phyloP scores from a whole-genome alignment of 148 eudicot genomes.

The Spergularia bocconei region DNA sequence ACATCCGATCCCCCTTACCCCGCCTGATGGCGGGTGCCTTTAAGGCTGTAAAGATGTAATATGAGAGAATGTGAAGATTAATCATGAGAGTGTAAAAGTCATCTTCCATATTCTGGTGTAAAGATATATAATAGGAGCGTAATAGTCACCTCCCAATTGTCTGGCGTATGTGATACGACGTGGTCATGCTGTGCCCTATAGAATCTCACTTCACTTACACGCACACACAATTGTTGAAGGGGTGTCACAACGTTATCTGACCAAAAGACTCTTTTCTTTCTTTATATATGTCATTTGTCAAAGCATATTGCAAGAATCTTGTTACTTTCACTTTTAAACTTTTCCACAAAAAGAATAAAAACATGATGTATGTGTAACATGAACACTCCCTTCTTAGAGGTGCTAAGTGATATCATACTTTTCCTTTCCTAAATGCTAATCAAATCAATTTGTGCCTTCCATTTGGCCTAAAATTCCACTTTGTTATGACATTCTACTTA shows the following conservation, averaged over 20 bases:
- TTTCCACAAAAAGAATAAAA: constrained; percentile 23
- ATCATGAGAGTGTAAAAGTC: too few relatives aligned
- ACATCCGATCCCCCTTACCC: too few relatives aligned
- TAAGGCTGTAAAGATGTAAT: too few relatives aligned
- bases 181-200: constrained; percentile 1
- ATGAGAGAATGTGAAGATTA: too few relatives aligned
- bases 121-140: background rate
- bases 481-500: constrained; percentile 8
- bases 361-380: constrained; percentile 21
- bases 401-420: constrained; percentile 14
- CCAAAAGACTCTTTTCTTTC: background rate
- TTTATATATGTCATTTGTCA: background rate
- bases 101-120: background rate
- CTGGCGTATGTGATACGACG: background rate
- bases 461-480: constrained; percentile 20
- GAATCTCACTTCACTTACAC: background rate
- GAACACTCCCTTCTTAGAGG: constrained; percentile 14
- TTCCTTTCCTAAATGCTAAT: constrained; percentile 6
- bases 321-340: constrained; percentile 7
- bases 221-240: background rate
- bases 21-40: too few relatives aligned
- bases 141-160: background rate
- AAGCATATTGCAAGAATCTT: constrained; percentile 22
- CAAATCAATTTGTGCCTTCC: background rate
- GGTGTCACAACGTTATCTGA: constrained; percentile 3